Evolutionary conservation across 1,139 yeast genomes (phyloP), one percentile per base, ranked within the genome.

Genomic region (Pichia sp.): DNA sequence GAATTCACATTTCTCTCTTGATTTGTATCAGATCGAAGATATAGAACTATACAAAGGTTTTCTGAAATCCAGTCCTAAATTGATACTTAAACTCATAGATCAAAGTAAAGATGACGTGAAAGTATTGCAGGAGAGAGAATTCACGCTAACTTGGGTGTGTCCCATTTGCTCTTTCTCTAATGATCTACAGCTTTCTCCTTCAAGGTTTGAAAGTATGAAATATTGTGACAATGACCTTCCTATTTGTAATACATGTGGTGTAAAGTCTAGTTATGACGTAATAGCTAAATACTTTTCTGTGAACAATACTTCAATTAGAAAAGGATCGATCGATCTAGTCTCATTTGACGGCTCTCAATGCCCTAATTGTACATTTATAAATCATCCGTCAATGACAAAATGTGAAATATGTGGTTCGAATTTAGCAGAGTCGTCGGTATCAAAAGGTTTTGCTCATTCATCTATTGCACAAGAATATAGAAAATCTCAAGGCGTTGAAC

Each of bases 391-490:
- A 3, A 71, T 93, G 73, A 71, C 76, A 46, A 75, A 74, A 57
- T 93, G 99, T 66, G 99, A 93, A 66, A 78, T 93, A 65, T 93
- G 98, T 70, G 96, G 96, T 0, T 73, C 85, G 0, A 75, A 77
- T 45, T 39, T 63, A 18, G 18, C 6, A 13, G 16, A 8, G 10
- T 23, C 23, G 12, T 21, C 42, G 22, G 12, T 3, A 4, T 1
- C 21, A 6, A 16, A 8, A 42, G n/a, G n/a, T 21, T 26, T 22
- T 7, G 21, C 22, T 4, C 8, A 22, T 21, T 13, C 25, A 8
- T n/a, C 22, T 8, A 21, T 8, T 5, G 4, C 13, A 18, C 23
- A 40, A 18, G 13, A 19, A 3, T 8, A 39, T 18, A 10, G 3
- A 7, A 2, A 39, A 19, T 12, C 7, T 31, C 13, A 13, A 25